These are phyloP conservation scores for Sanguinoderma infundibulare DNA, from an alignment of 1,284 basidiomycete species.

Conservation along the genomic window DNA sequence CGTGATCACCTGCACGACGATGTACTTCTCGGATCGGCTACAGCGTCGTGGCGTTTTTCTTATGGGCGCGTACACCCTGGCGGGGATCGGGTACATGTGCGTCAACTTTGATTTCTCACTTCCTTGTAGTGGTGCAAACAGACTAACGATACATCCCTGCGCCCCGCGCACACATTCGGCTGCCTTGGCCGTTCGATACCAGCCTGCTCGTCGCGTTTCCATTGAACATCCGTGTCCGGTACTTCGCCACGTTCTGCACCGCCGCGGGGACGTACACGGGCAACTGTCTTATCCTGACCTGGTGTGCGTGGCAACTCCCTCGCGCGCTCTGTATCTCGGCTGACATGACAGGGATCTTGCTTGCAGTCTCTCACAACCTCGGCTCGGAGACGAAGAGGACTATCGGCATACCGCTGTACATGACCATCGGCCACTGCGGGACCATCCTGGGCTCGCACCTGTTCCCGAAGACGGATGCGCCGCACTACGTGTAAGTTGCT, in stretches of 20 bases:
- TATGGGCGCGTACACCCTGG: constrained; percentile 49
- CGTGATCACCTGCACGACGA: constrained; percentile 63
- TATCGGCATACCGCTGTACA: constrained; percentile 74
- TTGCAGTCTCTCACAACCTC: constrained; percentile 69
- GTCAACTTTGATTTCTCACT: constrained; percentile 26
- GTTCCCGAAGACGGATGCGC: constrained; percentile 66
- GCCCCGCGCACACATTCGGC: no score
- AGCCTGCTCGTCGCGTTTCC: constrained; percentile 56
- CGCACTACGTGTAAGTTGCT: constrained; percentile 56
- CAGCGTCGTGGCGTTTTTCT: constrained; percentile 74
- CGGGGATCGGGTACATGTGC: constrained; percentile 70
- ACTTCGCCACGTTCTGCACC: constrained; percentile 74
- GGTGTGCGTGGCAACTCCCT: constrained; percentile 60
- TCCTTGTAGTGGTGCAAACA: neutral
- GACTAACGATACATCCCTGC: no score
- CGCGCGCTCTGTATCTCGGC: neutral
- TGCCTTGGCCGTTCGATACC: neutral
- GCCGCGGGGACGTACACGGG: constrained; percentile 71
- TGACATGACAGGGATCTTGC: no score
- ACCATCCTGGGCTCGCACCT: constrained; percentile 75
- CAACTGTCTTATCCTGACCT: constrained; percentile 69
- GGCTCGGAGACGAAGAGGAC: constrained; percentile 81
- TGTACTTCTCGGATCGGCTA: constrained; percentile 70
- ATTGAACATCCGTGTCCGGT: constrained; percentile 54
- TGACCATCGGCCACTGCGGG: constrained; percentile 77